These are phyloP conservation scores for Tetratostichococcus sp. DNA, from an alignment of 139 green algal genomes.

Conservation along the genomic window DNA sequence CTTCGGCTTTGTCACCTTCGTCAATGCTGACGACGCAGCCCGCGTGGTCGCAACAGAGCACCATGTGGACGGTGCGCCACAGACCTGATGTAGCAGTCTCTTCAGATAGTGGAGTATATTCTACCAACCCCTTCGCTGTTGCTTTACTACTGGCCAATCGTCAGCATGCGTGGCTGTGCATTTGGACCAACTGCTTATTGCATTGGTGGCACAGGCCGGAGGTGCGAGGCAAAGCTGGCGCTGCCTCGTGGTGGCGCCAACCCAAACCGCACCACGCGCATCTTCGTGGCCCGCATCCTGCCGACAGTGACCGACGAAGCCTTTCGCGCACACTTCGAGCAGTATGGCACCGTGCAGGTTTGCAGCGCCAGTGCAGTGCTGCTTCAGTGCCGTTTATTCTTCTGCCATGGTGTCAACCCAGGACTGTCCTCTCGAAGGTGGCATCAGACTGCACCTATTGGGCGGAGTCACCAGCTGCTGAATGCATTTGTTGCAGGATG, in stretches of 20 bases:
- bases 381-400: no score
- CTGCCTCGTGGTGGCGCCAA: slow-evolving; percentile 33
- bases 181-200: not conserved
- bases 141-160: not conserved
- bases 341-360: slow-evolving; percentile 67
- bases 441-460: no score
- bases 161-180: slow-evolving; percentile 46
- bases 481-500: slow-evolving; percentile 38
- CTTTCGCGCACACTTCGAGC: slow-evolving; percentile 83
- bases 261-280: slow-evolving; percentile 50
- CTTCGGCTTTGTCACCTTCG: slow-evolving; percentile 73
- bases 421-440: no score
- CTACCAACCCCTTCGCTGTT: no score
- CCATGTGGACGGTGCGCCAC: slow-evolving; percentile 13
- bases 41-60: slow-evolving; percentile 45
- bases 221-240: slow-evolving; percentile 74
- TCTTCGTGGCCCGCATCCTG: slow-evolving; percentile 87
- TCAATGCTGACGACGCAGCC: slow-evolving; percentile 33
- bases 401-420: no score
- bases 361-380: not conserved
- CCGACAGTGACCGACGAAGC: slow-evolving; percentile 64
- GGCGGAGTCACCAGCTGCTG: no score
- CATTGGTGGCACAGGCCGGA: slow-evolving; percentile 28
- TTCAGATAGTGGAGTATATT: no score
- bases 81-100: not conserved